These are phyloP conservation scores for Chaetomium cochliodes DNA, from an alignment of 495 filamentous ascomycete genomes.

Conservation along the genomic window DNA sequence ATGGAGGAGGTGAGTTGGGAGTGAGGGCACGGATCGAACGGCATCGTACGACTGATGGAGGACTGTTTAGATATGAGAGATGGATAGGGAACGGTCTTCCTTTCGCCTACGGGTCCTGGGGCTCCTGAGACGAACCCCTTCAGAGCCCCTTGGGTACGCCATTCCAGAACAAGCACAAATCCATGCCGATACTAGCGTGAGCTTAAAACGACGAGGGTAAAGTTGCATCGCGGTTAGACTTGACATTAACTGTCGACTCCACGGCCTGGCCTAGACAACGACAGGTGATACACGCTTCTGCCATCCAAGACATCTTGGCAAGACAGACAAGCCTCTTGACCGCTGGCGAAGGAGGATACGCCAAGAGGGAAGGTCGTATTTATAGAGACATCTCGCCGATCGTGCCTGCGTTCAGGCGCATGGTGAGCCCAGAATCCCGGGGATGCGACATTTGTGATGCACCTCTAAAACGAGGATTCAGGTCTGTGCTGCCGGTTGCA, in stretches of 20 bases:
- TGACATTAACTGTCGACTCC: not conserved
- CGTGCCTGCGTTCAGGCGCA: not conserved
- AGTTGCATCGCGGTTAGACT: not conserved
- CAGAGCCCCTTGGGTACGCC: not conserved
- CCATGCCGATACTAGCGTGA: not conserved
- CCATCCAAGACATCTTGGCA: not conserved
- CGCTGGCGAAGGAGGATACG: not conserved
- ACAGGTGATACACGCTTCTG: not conserved
- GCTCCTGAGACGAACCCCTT: not conserved
- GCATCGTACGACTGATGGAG: not conserved
- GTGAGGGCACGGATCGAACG: not conserved
- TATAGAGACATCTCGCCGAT: not conserved
- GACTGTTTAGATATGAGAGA: conserved; percentile 1
- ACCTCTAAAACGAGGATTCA: not conserved
- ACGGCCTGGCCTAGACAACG: not conserved
- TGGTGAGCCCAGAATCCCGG: not conserved
- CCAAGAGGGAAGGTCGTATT: not conserved
- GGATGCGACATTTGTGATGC: conserved; percentile 1
- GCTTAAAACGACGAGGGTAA: not conserved
- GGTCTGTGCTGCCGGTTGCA: not conserved
- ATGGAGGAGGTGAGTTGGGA: not conserved
- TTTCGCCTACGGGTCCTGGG: not conserved
- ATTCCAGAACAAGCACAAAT: not conserved
- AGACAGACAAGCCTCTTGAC: not conserved
- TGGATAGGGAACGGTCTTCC: not conserved